Evolutionary conservation across 257 asterid species (phyloP).

Genomic region (Coffea eugenioides): DNA sequence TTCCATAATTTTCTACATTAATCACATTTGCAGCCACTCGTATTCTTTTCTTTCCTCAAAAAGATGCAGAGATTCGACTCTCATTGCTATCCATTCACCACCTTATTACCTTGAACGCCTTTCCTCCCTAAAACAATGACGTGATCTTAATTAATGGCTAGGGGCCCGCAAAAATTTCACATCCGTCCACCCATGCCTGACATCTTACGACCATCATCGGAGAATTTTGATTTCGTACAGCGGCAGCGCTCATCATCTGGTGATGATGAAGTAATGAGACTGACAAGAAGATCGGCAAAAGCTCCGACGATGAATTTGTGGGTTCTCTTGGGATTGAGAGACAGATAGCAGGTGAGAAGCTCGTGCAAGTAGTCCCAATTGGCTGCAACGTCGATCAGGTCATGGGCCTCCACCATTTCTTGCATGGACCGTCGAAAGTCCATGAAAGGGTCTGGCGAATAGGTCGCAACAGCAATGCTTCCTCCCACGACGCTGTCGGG

Average conservation of each 20-base stretch:
- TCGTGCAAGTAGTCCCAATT: conserved; percentile 78
- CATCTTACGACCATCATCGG: conserved; percentile 28
- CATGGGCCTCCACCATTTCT: conserved; percentile 94
- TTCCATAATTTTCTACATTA: not conserved
- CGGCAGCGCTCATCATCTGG: conserved; percentile 15
- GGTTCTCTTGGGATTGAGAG: conserved; percentile 74
- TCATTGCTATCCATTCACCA: not conserved
- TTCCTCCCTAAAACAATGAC: not conserved
- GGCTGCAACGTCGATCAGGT: conserved; percentile 42
- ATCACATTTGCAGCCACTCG: not conserved
- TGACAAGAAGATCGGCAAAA: conserved; percentile 78
- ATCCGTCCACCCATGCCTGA: conserved; percentile 23
- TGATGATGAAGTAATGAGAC: conserved; percentile 44
- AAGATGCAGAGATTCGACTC: no score
- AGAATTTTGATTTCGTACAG: conserved; percentile 28
- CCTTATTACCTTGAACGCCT: no score
- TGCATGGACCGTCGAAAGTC: conserved; percentile 97
- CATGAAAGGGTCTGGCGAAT: conserved; percentile 73
- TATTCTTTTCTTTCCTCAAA: no score
- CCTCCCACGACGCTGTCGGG: conserved; percentile 34
- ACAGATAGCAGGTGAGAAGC: conserved; percentile 70
- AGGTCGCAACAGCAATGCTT: conserved; percentile 65
- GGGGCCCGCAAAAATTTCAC: conserved; percentile 3
- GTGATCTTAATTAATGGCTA: not conserved
- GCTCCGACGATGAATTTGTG: conserved; percentile 89